A percentile compares a stretch with the other conserved stretches of the same genome.
phyloP scores from a whole-genome alignment of 306 rosid species.

The Prunus mongolica region DNA sequence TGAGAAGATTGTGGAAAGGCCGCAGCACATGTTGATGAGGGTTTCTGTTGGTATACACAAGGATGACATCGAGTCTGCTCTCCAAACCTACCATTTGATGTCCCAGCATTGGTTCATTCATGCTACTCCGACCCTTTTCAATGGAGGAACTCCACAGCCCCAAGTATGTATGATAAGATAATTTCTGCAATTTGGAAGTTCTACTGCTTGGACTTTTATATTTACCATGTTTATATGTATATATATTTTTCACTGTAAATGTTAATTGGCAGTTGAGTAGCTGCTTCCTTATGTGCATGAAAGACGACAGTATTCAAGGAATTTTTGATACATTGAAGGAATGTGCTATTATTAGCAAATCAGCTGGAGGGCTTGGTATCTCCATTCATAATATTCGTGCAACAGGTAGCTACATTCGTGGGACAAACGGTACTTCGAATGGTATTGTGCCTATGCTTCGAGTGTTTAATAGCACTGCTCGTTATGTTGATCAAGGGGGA shows the following conservation, averaged over 20 bases:
- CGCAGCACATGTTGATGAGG: conserved; percentile 95
- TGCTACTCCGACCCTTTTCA: conserved; percentile 92
- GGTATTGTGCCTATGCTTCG: conserved; percentile 81
- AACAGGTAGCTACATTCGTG: conserved; percentile 78
- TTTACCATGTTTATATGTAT: too few relatives aligned
- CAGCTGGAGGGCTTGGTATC: conserved; percentile 95
- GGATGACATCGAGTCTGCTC: conserved; percentile 72
- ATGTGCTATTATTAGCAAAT: conserved; percentile 88
- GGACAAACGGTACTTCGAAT: conserved; percentile 89
- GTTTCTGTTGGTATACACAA: conserved; percentile 94
- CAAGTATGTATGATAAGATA: conserved; percentile 47
- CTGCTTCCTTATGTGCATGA: conserved; percentile 85
- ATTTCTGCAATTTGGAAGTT: background rate
- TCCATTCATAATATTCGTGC: conserved; percentile 70
- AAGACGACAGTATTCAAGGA: conserved; percentile 80
- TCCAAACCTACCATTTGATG: conserved; percentile 75
- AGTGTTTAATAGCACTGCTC: conserved; percentile 88
- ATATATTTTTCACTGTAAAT: too few relatives aligned
- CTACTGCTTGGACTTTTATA: background rate
- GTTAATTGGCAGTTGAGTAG: conserved; percentile 71
- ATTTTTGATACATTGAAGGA: conserved; percentile 84
- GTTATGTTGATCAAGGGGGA: conserved; percentile 94
- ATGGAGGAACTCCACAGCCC: conserved; percentile 88
- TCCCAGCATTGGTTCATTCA: conserved; percentile 95
- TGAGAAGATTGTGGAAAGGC: conserved; percentile 79